These are phyloP conservation scores for Oidium heveae DNA, from an alignment of 2,329 filamentous ascomycete genomes.

Conservation along the genomic window DNA sequence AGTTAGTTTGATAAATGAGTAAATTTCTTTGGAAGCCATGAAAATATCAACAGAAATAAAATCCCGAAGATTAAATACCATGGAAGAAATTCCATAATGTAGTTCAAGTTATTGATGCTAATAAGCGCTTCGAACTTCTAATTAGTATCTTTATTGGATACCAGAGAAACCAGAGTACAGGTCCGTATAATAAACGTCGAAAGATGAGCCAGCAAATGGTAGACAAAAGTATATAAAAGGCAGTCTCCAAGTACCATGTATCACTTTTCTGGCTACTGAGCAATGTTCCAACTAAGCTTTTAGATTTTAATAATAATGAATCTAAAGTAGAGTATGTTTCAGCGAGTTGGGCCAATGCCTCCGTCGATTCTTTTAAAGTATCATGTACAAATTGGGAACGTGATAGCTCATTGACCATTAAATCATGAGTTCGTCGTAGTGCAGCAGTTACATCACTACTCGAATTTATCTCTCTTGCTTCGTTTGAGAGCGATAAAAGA, in stretches of 20 bases:
- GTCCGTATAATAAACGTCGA: constrained; percentile 64
- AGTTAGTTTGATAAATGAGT: no score
- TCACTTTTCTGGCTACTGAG: constrained; percentile 81
- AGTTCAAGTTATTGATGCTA: constrained; percentile 10
- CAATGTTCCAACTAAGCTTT: constrained; percentile 51
- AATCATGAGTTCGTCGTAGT: constrained; percentile 59
- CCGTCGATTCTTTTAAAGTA: constrained; percentile 62
- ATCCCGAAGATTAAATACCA: no score
- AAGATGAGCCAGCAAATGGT: constrained; percentile 76
- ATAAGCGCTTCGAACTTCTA: constrained; percentile 28
- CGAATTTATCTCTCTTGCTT: constrained; percentile 48
- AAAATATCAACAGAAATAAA: no score
- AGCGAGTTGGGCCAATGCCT: constrained; percentile 53
- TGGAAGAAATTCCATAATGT: no score
- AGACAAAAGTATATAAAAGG: constrained; percentile 54
- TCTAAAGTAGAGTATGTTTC: constrained; percentile 65
- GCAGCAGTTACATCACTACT: constrained; percentile 66
- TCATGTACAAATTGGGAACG: constrained; percentile 77
- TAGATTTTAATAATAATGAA: constrained; percentile 47
- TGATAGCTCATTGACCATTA: constrained; percentile 64
- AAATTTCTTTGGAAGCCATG: no score
- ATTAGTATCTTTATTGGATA: constrained; percentile 48
- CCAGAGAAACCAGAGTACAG: constrained; percentile 72
- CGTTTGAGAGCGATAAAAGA: constrained; percentile 16
- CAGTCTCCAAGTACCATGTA: constrained; percentile 88